phyloP scores from a whole-genome alignment of 495 filamentous ascomycete species.

The Cercophora sp. region DNA sequence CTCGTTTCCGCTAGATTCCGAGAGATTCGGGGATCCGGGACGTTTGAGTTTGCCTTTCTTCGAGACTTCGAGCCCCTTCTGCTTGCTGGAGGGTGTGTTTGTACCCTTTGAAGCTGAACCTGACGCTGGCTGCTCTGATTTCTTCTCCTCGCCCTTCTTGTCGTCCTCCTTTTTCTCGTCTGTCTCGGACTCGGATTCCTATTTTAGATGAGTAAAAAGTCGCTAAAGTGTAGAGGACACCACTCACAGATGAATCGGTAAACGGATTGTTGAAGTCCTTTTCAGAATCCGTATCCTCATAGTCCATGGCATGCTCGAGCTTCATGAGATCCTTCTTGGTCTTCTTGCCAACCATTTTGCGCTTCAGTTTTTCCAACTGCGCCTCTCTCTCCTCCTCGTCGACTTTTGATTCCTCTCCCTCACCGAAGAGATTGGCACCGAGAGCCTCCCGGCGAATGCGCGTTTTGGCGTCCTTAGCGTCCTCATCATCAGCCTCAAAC shows the following conservation, averaged over 20 bases:
- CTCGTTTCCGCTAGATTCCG: slow-evolving; percentile 86
- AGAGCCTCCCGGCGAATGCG: slow-evolving; percentile 84
- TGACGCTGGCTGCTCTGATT: slow-evolving; percentile 62
- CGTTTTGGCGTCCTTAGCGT: slow-evolving; percentile 79
- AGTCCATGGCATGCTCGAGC: slow-evolving; percentile 79
- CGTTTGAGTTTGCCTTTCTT: slow-evolving; percentile 78
- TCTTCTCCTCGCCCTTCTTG: slow-evolving; percentile 67
- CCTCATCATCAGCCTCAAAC: slow-evolving; percentile 81
- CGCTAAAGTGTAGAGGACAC: neutral
- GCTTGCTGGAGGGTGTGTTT: slow-evolving; percentile 69
- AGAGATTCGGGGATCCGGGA: slow-evolving; percentile 78
- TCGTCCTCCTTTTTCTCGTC: slow-evolving; percentile 51
- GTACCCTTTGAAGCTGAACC: slow-evolving; percentile 65
- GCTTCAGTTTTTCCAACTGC: slow-evolving; percentile 62
- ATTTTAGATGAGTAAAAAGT: slow-evolving; percentile 12
- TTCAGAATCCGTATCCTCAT: slow-evolving; percentile 71
- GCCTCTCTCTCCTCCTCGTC: slow-evolving; percentile 72
- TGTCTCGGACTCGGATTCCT: slow-evolving; percentile 34
- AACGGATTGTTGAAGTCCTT: slow-evolving; percentile 59
- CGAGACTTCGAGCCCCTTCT: slow-evolving; percentile 41
- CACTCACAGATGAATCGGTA: slow-evolving; percentile 40
- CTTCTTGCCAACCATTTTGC: slow-evolving; percentile 66
- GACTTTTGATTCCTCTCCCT: slow-evolving; percentile 80
- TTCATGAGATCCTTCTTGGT: slow-evolving; percentile 75
- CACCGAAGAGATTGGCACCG: slow-evolving; percentile 78